Evolutionary conservation across 441 rosid species (phyloP).

Genomic region (Populus hybrid): DNA sequence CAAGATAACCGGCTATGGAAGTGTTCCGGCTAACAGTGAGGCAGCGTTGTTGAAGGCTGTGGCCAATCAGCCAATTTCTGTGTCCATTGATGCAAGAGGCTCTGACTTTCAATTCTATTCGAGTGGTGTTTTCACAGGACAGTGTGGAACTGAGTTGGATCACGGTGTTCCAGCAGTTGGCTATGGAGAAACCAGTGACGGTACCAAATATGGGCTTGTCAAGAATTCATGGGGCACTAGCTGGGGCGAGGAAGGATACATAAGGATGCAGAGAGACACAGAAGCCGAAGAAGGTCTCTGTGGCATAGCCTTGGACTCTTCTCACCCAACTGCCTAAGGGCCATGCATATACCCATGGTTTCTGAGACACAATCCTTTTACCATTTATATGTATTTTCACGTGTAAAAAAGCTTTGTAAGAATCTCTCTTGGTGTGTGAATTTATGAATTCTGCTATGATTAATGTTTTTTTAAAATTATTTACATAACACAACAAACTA

Average conservation of each 20-base stretch:
- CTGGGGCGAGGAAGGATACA: slow-evolving; percentile 73
- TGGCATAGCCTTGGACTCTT: slow-evolving; percentile 60
- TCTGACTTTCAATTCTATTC: slow-evolving; percentile 49
- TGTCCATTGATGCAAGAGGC: slow-evolving; percentile 64
- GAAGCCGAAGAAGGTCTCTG: slow-evolving; percentile 40
- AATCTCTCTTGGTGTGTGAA: too few relatives aligned
- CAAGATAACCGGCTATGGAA: slow-evolving; percentile 37
- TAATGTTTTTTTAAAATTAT: too few relatives aligned
- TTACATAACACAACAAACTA: too few relatives aligned
- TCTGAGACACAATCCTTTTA: too few relatives aligned
- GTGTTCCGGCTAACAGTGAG: slow-evolving; percentile 39
- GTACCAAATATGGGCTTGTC: slow-evolving; percentile 52
- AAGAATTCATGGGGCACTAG: slow-evolving; percentile 70
- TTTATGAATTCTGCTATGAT: too few relatives aligned
- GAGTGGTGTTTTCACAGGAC: slow-evolving; percentile 47
- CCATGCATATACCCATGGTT: background rate
- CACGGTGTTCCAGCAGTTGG: slow-evolving; percentile 67
- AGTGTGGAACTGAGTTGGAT: slow-evolving; percentile 46
- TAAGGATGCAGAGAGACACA: slow-evolving; percentile 41
- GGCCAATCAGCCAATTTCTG: slow-evolving; percentile 64
- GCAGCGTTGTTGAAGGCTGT: slow-evolving; percentile 36
- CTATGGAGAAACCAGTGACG: slow-evolving; percentile 40
- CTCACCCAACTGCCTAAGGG: slow-evolving; percentile 48
- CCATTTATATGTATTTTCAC: too few relatives aligned
- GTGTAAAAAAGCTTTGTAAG: too few relatives aligned